These are phyloP conservation scores for Effrenium voratum DNA, from an alignment of 73 alveolate genomes.

Conservation along the genomic window DNA sequence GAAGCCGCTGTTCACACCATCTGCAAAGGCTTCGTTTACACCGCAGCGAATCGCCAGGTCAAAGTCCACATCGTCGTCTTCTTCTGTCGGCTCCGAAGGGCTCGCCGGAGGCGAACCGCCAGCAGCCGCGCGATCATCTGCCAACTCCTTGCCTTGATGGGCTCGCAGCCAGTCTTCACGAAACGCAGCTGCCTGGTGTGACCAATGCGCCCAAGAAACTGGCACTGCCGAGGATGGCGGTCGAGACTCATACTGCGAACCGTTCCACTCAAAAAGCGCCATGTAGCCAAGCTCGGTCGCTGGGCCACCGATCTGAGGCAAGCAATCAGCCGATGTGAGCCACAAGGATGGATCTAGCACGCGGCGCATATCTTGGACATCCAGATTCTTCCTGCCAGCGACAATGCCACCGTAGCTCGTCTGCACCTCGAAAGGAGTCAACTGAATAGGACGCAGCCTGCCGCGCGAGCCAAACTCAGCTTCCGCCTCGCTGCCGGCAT, in stretches of 20 bases:
- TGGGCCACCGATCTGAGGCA: neutral
- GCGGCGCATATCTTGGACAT: slow-evolving; percentile 47
- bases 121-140: neutral
- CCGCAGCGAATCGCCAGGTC: neutral
- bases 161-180: neutral
- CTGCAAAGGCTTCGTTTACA: neutral
- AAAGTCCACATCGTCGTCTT: neutral
- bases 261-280: slow-evolving; percentile 22
- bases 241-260: neutral
- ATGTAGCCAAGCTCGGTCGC: neutral
- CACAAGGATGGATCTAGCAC: neutral
- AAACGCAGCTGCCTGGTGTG: neutral
- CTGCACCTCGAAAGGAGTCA: slow-evolving; percentile 4
- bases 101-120: neutral
- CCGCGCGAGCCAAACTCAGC: neutral
- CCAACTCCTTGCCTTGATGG: too few species aligned
- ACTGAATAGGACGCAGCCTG: neutral
- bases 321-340: neutral
- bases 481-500: neutral
- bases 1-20: neutral
- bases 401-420: slow-evolving; percentile 12
- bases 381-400: neutral
- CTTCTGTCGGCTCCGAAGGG: neutral
- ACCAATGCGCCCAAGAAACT: neutral
- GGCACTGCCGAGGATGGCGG: neutral